Evolutionary conservation across 108 stramenopile genomes (phyloP).

Genomic region (Mediolabrus comicus): DNA sequence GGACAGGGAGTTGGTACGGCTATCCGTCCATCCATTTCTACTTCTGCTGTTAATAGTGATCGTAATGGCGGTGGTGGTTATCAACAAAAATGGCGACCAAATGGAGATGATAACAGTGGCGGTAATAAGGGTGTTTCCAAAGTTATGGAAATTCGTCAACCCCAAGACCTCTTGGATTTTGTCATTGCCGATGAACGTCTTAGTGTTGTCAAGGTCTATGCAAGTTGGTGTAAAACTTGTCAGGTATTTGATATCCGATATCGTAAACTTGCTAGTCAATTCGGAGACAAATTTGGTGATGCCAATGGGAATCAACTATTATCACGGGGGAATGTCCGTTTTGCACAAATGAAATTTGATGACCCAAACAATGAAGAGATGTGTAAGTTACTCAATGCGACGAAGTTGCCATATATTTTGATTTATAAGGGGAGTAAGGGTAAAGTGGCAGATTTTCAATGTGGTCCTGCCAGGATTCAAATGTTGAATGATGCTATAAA

Average conservation of each 20-base stretch:
- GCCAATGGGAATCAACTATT: neutral
- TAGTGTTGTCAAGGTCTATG: constrained; percentile 48
- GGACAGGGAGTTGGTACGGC: constrained; percentile 10
- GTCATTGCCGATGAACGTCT: constrained; percentile 47
- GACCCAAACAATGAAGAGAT: constrained; percentile 52
- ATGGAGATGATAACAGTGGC: neutral
- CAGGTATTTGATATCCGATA: constrained; percentile 39
- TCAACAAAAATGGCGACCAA: neutral
- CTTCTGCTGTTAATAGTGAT: neutral
- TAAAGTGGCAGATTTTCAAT: constrained; percentile 47
- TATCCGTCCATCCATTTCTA: constrained; percentile 4
- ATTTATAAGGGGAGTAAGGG: constrained; percentile 43
- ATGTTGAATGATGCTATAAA: constrained; percentile 41
- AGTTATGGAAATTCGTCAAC: constrained; percentile 29
- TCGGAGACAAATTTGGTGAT: constrained; percentile 31
- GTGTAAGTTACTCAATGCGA: constrained; percentile 43
- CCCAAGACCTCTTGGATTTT: constrained; percentile 52
- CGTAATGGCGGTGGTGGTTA: neutral
- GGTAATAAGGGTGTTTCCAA: neutral
- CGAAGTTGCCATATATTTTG: constrained; percentile 45
- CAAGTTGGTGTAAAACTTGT: constrained; percentile 54
- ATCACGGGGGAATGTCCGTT: constrained; percentile 28
- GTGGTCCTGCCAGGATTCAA: constrained; percentile 49
- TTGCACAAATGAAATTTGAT: constrained; percentile 47
- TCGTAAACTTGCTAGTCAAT: constrained; percentile 39